Conservation (phyloP, 2,329 filamentous ascomycete genomes). For the Pseudogymnoascus sp. region DNA sequence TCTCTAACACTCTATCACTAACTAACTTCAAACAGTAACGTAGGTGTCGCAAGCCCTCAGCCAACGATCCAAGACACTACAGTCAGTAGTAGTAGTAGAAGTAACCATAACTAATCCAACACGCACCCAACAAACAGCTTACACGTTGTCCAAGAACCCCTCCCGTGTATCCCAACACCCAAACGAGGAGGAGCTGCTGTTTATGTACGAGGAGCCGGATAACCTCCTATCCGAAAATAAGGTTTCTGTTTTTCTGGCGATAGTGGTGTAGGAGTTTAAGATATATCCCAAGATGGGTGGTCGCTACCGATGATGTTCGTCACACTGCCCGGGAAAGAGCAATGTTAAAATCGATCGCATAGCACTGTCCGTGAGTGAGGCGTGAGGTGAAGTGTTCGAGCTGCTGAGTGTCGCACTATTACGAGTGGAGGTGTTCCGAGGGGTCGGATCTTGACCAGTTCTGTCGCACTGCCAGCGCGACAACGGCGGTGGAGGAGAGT, state of each 20-base stretch:
- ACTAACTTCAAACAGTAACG: not conserved
- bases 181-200: not conserved
- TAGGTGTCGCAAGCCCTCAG: not conserved
- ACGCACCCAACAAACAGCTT: not conserved
- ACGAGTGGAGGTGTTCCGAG: not conserved
- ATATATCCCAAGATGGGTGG: not conserved
- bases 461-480: not conserved
- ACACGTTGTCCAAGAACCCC: not conserved
- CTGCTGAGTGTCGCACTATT: not conserved
- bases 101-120: not conserved
- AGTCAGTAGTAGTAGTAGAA: not conserved
- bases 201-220: not conserved
- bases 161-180: not conserved
- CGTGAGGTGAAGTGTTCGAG: not conserved
- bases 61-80: not conserved
- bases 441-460: not conserved
- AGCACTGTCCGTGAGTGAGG: not conserved
- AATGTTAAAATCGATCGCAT: not conserved
- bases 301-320: not conserved
- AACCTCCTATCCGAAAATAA: not conserved
- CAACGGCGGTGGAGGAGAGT: not conserved
- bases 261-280: not conserved
- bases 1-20: not conserved
- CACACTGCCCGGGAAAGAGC: not conserved
- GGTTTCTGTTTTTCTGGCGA: not conserved